A percentile compares a stretch with the other conserved stretches of the same genome.
Conservation (phyloP, 163 green algal species). For the Chlamydomonas reinhardtii region DNA sequence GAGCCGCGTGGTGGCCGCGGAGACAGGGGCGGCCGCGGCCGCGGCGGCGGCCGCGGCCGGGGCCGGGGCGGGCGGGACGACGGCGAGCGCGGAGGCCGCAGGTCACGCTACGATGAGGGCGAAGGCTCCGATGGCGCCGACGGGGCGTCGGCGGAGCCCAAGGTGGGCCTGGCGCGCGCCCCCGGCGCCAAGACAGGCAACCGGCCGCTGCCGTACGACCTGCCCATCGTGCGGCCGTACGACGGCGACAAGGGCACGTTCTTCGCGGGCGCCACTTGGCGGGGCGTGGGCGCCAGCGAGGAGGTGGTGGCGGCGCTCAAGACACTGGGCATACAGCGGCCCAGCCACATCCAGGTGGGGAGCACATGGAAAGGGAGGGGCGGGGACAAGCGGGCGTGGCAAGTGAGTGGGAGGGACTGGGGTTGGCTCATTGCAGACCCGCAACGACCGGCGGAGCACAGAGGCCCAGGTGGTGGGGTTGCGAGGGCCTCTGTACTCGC, state of each 20-base stretch:
- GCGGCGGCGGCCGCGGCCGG: not conserved
- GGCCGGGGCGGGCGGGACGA: not conserved
- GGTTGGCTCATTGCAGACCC: too few relatives aligned
- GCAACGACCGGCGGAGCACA: too few relatives aligned
- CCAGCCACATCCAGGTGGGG: slow-evolving; percentile 82
- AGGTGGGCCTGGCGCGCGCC: not conserved
- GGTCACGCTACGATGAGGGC: not conserved
- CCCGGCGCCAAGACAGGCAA: slow-evolving; percentile 23
- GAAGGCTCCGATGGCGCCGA: not conserved
- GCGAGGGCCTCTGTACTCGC: too few relatives aligned
- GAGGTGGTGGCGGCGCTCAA: slow-evolving; percentile 71
- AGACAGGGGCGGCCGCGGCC: not conserved
- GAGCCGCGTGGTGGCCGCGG: too few relatives aligned
- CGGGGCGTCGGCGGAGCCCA: not conserved
- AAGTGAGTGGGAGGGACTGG: too few relatives aligned
- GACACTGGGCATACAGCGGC: slow-evolving; percentile 70
- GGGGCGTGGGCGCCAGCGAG: slow-evolving; percentile 57
- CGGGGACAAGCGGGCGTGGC: too few relatives aligned
- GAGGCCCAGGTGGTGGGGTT: too few relatives aligned
- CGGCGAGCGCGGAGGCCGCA: not conserved
- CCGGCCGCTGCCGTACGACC: slow-evolving; percentile 32
- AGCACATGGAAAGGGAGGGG: too few relatives aligned
- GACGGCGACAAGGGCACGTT: slow-evolving; percentile 69
- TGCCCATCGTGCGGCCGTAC: slow-evolving; percentile 52
- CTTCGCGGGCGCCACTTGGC: slow-evolving; percentile 65